These are phyloP conservation scores for Talaromyces sp. DNA, from an alignment of 2,329 filamentous ascomycete species.

Conservation along the genomic window DNA sequence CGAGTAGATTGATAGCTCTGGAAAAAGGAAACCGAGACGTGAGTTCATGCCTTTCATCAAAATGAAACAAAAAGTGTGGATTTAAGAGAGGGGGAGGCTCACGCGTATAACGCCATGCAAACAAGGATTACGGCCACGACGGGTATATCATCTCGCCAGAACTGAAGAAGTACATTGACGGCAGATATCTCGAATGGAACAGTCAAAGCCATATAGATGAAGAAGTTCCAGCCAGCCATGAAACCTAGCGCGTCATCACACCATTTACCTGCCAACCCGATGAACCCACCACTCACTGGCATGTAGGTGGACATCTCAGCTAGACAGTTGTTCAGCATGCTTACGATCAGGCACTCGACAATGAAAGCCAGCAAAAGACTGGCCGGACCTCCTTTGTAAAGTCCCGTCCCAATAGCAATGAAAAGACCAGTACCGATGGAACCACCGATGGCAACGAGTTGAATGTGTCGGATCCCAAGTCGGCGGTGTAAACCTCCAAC, in stretches of 20 bases:
- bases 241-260: slow-evolving; percentile 50
- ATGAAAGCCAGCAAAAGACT: slow-evolving; percentile 41
- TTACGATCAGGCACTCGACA: slow-evolving; percentile 30
- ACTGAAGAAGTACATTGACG: slow-evolving; percentile 41
- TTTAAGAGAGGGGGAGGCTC: too few relatives aligned
- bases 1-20: slow-evolving; percentile 73
- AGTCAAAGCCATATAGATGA: slow-evolving; percentile 41
- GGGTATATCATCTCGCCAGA: slow-evolving; percentile 42
- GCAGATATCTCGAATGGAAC: slow-evolving; percentile 46
- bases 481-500: too few relatives aligned
- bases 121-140: slow-evolving; percentile 35
- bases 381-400: slow-evolving; percentile 38
- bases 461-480: slow-evolving; percentile 8
- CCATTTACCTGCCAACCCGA: slow-evolving; percentile 47
- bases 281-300: slow-evolving; percentile 44
- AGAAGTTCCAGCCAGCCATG: slow-evolving; percentile 50
- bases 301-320: slow-evolving; percentile 50
- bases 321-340: slow-evolving; percentile 39
- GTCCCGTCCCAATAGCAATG: slow-evolving; percentile 38
- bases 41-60: too few relatives aligned
- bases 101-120: slow-evolving; percentile 24
- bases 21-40: too few relatives aligned
- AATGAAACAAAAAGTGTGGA: too few relatives aligned
- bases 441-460: slow-evolving; percentile 39
- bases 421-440: slow-evolving; percentile 42